Base-by-base conservation (phyloP, 2,329 filamentous ascomycete species). In the Fusarium domesticum region DNA sequence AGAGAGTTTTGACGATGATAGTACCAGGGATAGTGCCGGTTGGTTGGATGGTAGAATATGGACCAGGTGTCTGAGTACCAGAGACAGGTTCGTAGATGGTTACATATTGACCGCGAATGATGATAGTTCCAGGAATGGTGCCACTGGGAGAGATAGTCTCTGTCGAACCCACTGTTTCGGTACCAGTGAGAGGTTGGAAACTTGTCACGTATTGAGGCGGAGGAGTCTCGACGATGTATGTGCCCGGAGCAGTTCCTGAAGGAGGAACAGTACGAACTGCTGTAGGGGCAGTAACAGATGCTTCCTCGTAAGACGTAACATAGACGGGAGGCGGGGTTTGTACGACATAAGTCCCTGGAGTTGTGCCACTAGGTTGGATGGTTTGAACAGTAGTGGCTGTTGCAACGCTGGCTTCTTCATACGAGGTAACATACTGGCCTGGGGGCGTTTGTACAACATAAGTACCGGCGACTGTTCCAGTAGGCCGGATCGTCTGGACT, bases 381-480 rank as follows among this genome's bases (percentile, higher is more conserved):
- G 23, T 28, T 4, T 12, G 23, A 8, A 28, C 23, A 28, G 23
- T 28, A 11, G 23, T 28, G 23, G 23, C 8, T 3, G 36, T 11
- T 4, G 23, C 23, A 28, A 28, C 37, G 1, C 45, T 45, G 2
- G 48, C 35, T 5, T 45, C 19, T 2, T 41, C 25, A 3, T 49
- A 50, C 2, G 34, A 8, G 0, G 45, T 50, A 6, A 28, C 10
- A 8, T 28, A 28, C 14, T 28, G 23, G 2, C 18, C 20, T 5
- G 14, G n/a, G 2, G 16, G 44, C 3, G 44, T 47, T 12, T 45
- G 37, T 11, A 47, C 23, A 28, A 28, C 14, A 28, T 28, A 28
- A 28, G 23, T 28, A 28, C 23, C 23, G 8, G 23, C 23, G 23
- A 28, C 23, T 12, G 23, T 28, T 28, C 23, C 23, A 8, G 23